A percentile compares a stretch with the other conserved stretches of the same genome.
Conservation (phyloP, 257 asterid species). For the Solanum etuberosum region DNA sequence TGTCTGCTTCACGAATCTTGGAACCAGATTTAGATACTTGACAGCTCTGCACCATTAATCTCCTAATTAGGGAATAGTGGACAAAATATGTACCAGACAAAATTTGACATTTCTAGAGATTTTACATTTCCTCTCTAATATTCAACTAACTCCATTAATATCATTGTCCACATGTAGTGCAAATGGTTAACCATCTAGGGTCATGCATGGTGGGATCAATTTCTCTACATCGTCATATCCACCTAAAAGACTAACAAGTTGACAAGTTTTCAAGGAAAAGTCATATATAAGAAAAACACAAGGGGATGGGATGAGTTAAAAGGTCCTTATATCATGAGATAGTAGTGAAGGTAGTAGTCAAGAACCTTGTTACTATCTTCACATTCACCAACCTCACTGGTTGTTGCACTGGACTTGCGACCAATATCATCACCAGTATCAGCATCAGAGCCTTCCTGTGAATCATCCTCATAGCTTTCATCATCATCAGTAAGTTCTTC, state of each 20-base stretch:
- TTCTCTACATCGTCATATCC: not conserved
- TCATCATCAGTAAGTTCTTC: conserved; percentile 80
- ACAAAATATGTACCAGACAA: not conserved
- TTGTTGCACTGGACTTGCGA: conserved; percentile 29
- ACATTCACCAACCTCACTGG: conserved; percentile 34
- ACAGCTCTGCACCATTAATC: not conserved
- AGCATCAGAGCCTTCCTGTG: conserved; percentile 36
- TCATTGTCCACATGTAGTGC: not conserved
- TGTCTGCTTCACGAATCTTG: conserved; percentile 25
- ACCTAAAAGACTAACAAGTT: not conserved
- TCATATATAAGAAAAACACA: not conserved
- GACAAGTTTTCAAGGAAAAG: not conserved
- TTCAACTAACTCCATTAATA: not conserved
- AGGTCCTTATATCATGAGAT: not conserved
- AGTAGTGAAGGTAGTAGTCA: not conserved
- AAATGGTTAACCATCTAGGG: not conserved
- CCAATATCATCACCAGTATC: conserved; percentile 41
- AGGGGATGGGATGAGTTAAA: not conserved
- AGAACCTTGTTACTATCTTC: conserved; percentile 33
- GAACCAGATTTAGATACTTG: conserved; percentile 14
- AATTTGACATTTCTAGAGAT: not conserved
- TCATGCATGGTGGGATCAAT: not conserved
- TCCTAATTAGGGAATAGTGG: not conserved
- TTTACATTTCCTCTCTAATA: not conserved
- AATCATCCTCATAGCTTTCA: conserved; percentile 30